These are phyloP conservation scores for Cyanidium caldarium DNA, from an alignment of 23 red algal genomes.

Conservation along the genomic window DNA sequence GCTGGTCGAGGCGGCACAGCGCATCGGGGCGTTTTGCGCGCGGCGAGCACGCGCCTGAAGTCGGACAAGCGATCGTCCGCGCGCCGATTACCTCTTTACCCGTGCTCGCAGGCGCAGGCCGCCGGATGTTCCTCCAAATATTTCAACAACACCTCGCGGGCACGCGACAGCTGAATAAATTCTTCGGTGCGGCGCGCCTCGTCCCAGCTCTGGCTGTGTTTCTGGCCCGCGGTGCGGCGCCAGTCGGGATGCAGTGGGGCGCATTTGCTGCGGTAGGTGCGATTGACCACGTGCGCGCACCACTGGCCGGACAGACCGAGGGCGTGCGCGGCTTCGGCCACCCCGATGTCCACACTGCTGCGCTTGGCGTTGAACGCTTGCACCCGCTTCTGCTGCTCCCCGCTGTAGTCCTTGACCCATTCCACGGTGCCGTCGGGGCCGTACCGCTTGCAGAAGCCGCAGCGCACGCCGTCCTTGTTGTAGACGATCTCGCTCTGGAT, in stretches of 20 bases:
- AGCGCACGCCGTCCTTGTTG: slow-evolving; percentile 46
- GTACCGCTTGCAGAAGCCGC: slow-evolving; percentile 84
- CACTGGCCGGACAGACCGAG: slow-evolving; percentile 33
- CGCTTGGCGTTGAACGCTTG: slow-evolving; percentile 58
- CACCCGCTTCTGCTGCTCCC: slow-evolving; percentile 51
- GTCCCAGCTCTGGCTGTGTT: slow-evolving; percentile 20
- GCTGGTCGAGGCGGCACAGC: slow-evolving; percentile 41
- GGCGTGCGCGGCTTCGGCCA: slow-evolving; percentile 38
- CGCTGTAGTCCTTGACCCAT: slow-evolving; percentile 91
- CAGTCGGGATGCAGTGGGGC: slow-evolving; percentile 65
- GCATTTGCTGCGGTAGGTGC: slow-evolving; percentile 52
- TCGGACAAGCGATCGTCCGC: no score
- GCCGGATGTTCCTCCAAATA: slow-evolving; percentile 44
- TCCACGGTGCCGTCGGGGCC: slow-evolving; percentile 54
- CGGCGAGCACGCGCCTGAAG: background rate
- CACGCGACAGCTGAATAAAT: slow-evolving; percentile 61
- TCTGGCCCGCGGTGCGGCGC: background rate
- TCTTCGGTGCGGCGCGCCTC: slow-evolving; percentile 51
- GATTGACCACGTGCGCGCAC: slow-evolving; percentile 58
- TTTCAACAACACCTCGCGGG: slow-evolving; percentile 49
- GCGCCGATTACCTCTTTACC: no score
- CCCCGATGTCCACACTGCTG: slow-evolving; percentile 18
- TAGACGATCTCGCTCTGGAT: slow-evolving; percentile 62
- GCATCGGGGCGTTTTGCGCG: slow-evolving; percentile 58
- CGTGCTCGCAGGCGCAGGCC: background rate